Base-by-base conservation (phyloP, 2,329 filamentous ascomycete genomes). In the Colletotrichum limetticola region DNA sequence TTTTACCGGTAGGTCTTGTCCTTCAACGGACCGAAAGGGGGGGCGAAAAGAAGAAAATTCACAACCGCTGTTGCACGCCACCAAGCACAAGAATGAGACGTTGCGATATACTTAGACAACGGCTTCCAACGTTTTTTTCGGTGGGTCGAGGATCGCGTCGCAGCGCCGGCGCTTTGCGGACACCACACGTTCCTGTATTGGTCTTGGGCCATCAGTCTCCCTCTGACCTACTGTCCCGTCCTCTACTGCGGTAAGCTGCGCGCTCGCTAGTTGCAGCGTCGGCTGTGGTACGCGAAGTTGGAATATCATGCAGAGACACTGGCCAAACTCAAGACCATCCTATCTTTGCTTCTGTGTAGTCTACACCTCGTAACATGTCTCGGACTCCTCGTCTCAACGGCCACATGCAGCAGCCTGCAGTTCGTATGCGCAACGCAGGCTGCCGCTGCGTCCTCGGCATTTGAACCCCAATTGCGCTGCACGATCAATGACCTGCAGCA, bases 121-220 rank as follows among this genome's bases (percentile, higher is more conserved):
- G 37, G 37, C 28, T 55, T 52, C 24, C 58, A 63, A 68, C 53
- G 69, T 56, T 67, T 67, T 64, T 35, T 71, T 61, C n/a, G 46
- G 63, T 67, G 68, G 63, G 56, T 56, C 62, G 30, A 56, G 8
- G 42, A 61, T 56, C 37, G 42, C 53, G 37, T 58, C 37, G 26
- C 66, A 58, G 66, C 61, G 55, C 68, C 55, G 46, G 46, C 62
- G 61, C 46, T 59, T 35, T 58, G 64, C 28, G 35, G 24, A 16
- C 53, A 24, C 62, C 24, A 12, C 12, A 24, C 35, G 26, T 19
- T 11, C 19, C 42, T 49, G 11, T 11, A 19, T 49, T 22, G 42
- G 42, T 22, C 42, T 49, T 49, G 19, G 8, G 3, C 19, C 42
- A n/a, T 49, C 19, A 24, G 26, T 53, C 61, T 53, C 19, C 11